phyloP scores from a whole-genome alignment of 2,329 filamentous ascomycete species.

The Emergomyces africanus region DNA sequence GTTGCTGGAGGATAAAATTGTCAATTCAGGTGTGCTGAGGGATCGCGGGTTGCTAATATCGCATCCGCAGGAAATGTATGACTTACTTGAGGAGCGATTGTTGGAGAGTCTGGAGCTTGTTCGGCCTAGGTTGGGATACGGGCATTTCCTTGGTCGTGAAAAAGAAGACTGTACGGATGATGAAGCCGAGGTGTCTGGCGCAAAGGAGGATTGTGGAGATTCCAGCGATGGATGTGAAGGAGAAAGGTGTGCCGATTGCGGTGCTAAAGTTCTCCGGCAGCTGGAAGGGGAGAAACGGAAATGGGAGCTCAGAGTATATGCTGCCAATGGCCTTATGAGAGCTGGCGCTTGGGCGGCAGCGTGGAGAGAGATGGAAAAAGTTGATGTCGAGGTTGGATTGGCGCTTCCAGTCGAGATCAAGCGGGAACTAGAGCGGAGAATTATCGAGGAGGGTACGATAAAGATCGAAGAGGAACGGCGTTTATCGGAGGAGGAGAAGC shows the following conservation, averaged over 20 bases:
- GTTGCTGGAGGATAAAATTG: slow-evolving; percentile 41
- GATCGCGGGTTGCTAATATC: slow-evolving; percentile 48
- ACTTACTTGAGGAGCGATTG: slow-evolving; percentile 48
- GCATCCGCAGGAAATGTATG: slow-evolving; percentile 50
- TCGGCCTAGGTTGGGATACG: slow-evolving; percentile 42
- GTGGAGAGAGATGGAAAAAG: slow-evolving; percentile 98
- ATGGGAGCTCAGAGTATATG: slow-evolving; percentile 70
- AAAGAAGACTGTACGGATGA: slow-evolving; percentile 17
- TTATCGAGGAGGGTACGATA: slow-evolving; percentile 29
- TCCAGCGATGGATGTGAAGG: slow-evolving; percentile 21
- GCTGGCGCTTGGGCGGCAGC: slow-evolving; percentile 85
- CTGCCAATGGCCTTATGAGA: slow-evolving; percentile 87
- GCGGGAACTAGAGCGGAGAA: slow-evolving; percentile 35
- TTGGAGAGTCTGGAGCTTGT: slow-evolving; percentile 48
- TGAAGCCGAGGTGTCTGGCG: slow-evolving; percentile 24
- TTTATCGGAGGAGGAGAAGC: slow-evolving; percentile 10
- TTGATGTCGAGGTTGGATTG: slow-evolving; percentile 83
- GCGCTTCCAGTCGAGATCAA: slow-evolving; percentile 43
- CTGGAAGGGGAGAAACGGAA: slow-evolving; percentile 35
- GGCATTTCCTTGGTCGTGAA: slow-evolving; percentile 40
- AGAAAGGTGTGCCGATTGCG: slow-evolving; percentile 39
- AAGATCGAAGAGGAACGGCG: slow-evolving; percentile 12
- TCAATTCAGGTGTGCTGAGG: slow-evolving; percentile 40
- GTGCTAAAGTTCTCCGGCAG: slow-evolving; percentile 35
- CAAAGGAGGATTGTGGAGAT: slow-evolving; percentile 19